phyloP scores from a whole-genome alignment of 345 rosid genomes.

The Hibiscus mutabilis region DNA sequence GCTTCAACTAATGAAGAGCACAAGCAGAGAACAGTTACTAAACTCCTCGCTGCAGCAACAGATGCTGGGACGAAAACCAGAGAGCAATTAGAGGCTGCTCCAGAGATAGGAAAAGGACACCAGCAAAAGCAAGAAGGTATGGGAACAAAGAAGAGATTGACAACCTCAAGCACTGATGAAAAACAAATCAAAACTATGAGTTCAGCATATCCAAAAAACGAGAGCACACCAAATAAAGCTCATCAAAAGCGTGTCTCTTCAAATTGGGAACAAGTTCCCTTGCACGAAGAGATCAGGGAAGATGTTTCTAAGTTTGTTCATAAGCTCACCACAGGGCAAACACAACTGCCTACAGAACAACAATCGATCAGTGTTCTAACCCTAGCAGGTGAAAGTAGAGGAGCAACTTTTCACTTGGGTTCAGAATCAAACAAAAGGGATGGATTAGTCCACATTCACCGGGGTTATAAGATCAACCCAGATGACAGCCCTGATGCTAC shows the following conservation, averaged over 20 bases:
- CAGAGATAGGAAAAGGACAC: slow-evolving; percentile 19
- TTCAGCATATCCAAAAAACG: background rate
- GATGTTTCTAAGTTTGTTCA: slow-evolving; percentile 53
- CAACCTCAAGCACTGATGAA: slow-evolving; percentile 13
- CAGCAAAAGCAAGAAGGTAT: slow-evolving; percentile 25
- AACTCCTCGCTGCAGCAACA: slow-evolving; percentile 26
- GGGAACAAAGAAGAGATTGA: slow-evolving; percentile 19
- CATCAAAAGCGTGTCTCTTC: slow-evolving; percentile 10
- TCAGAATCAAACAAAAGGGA: slow-evolving; percentile 41
- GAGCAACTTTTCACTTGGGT: slow-evolving; percentile 57
- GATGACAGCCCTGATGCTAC: slow-evolving; percentile 51
- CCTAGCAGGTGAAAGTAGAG: slow-evolving; percentile 82
- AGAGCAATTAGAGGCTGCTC: slow-evolving; percentile 16
- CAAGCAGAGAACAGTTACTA: slow-evolving; percentile 17
- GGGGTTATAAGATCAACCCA: slow-evolving; percentile 53
- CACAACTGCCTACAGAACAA: slow-evolving; percentile 34
- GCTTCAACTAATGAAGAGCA: slow-evolving; percentile 21
- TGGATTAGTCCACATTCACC: slow-evolving; percentile 46
- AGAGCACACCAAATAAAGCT: background rate
- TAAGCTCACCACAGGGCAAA: slow-evolving; percentile 36
- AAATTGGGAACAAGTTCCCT: slow-evolving; percentile 24
- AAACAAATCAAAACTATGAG: slow-evolving; percentile 28
- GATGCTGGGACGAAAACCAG: slow-evolving; percentile 17
- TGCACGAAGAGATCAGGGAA: slow-evolving; percentile 50
- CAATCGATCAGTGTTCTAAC: slow-evolving; percentile 41